A percentile compares a stretch with the other conserved stretches of the same genome.
These are phyloP conservation scores for Sporothrix curviconia DNA, from an alignment of 2,329 filamentous ascomycete species.

Conservation along the genomic window DNA sequence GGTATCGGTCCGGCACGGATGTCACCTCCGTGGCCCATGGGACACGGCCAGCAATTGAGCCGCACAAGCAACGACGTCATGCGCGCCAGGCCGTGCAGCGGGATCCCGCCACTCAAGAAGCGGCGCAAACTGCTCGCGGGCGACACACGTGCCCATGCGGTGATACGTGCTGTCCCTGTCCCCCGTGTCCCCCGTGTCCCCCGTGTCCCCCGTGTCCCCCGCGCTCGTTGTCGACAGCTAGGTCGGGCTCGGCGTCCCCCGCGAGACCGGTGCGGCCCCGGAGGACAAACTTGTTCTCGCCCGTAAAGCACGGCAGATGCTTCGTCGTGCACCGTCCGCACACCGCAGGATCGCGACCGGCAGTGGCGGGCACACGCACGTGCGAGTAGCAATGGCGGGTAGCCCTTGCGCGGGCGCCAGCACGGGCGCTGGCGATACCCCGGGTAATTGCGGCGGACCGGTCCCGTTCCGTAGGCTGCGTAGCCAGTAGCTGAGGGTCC, in stretches of 20 bases:
- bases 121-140: neutral
- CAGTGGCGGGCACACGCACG: neutral
- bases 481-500: neutral
- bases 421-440: neutral
- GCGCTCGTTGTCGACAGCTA: no score
- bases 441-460: neutral
- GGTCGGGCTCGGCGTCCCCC: neutral
- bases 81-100: neutral
- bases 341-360: neutral
- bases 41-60: slow-evolving; percentile 1
- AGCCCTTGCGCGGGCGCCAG: neutral
- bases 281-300: neutral
- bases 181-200: no score
- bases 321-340: neutral
- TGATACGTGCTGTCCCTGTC: neutral
- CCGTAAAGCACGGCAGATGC: neutral
- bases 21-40: neutral
- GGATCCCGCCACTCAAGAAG: neutral
- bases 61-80: neutral
- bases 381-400: neutral
- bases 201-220: no score
- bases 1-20: neutral
- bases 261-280: neutral
- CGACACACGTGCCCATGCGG: neutral
- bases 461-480: neutral